Conservation (phyloP, 1,284 basidiomycete species). For the Hymenochaete sp. region DNA sequence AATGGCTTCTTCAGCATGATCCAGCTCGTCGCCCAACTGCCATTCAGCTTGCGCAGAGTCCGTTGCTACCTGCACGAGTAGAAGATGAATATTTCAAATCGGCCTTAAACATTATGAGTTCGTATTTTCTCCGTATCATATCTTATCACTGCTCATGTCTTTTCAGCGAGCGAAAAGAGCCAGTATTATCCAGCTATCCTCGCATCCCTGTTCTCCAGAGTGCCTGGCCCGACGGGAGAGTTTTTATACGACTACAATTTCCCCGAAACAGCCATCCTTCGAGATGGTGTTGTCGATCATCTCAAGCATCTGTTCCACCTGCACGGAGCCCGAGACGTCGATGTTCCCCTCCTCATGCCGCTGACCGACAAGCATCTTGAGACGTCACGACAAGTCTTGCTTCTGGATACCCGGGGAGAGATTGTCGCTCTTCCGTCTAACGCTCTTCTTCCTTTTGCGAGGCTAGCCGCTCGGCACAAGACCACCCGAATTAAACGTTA, state of each 20-base stretch:
- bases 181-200: conserved; percentile 66
- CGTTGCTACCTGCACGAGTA: conserved; percentile 63
- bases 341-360: conserved; percentile 79
- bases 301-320: conserved; percentile 73
- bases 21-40: conserved; percentile 77
- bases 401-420: conserved; percentile 79
- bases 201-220: conserved; percentile 62
- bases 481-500: conserved; percentile 84
- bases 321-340: conserved; percentile 84
- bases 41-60: conserved; percentile 75
- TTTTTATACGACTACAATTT: conserved; percentile 75
- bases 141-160: not conserved
- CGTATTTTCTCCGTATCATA: conserved; percentile 20
- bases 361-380: conserved; percentile 42
- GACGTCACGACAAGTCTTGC: conserved; percentile 56
- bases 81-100: conserved; percentile 84
- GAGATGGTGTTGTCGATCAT: conserved; percentile 71
- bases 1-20: conserved; percentile 77
- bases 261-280: conserved; percentile 66
- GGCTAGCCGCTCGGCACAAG: conserved; percentile 69
- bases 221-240: conserved; percentile 56
- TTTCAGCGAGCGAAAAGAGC: conserved; percentile 60
- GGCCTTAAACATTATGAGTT: conserved; percentile 71
- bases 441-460: conserved; percentile 75
- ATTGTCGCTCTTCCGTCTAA: conserved; percentile 75